phyloP scores from a whole-genome alignment of 2,329 filamentous ascomycete genomes.

The Epicoccum sorghinum region DNA sequence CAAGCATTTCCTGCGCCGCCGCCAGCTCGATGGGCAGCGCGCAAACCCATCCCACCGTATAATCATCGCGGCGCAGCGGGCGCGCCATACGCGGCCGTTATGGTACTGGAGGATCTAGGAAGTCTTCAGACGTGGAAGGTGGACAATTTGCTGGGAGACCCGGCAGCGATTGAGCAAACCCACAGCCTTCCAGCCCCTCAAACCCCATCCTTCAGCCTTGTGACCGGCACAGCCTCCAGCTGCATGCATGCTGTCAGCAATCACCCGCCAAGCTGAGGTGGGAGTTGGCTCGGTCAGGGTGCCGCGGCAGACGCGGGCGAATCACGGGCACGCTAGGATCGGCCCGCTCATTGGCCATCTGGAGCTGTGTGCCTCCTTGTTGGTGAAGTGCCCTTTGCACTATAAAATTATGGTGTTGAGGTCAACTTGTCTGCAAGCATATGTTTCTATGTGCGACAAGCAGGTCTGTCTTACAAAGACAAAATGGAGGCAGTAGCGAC shows the following conservation, averaged over 20 bases:
- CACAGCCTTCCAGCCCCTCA: conserved; percentile 21
- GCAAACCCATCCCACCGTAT: conserved; percentile 25
- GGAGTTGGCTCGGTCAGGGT: background rate
- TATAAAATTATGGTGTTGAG: too few species aligned
- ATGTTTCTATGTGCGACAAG: too few species aligned
- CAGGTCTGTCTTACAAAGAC: too few species aligned
- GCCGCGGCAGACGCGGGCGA: background rate
- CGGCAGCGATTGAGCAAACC: background rate
- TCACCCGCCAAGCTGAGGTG: background rate
- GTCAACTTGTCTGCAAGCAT: too few species aligned
- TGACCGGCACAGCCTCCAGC: conserved; percentile 38
- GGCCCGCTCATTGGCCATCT: background rate
- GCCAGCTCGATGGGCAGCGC: conserved; percentile 21
- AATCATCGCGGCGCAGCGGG: conserved; percentile 11
- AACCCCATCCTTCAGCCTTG: conserved; percentile 3
- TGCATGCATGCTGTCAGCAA: conserved; percentile 20
- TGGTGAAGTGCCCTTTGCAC: too few species aligned
- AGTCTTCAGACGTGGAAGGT: background rate
- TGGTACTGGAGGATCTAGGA: background rate
- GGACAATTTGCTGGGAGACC: background rate
- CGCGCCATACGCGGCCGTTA: background rate
- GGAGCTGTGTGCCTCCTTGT: too few species aligned
- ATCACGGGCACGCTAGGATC: background rate
- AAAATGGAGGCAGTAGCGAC: too few species aligned
- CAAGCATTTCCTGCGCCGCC: conserved; percentile 16